Evolutionary conservation across 139 green algal species (phyloP), one percentile per base, ranked within the genome.

Genomic region (Auxenochlorella pyrenoidosa): DNA sequence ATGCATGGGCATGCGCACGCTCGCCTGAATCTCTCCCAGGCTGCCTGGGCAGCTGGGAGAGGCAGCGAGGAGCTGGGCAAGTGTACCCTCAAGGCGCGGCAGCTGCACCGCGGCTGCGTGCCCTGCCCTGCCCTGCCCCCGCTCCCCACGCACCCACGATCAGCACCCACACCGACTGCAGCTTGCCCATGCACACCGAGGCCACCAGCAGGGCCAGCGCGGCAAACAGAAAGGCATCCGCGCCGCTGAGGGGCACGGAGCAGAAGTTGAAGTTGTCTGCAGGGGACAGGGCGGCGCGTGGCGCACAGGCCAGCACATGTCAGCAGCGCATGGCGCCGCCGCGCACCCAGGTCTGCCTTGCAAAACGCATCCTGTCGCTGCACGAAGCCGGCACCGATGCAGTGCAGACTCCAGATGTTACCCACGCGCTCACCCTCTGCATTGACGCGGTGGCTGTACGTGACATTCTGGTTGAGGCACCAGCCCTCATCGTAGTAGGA

Each of bases 191-290:
- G 21, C 91, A 75, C 8, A 92, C 19, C 36, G 51, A 83, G 18
- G 88, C 83, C n/a, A 78, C 72, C n/a, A 94, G 76, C 24, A 94
- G 60, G 2, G 88, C 88, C 10, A 94, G 47, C 19, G 70, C 71
- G 4, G 84, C 91, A 51, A 94, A 94, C 0, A 94, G 75, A 1
- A 94, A 90, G 43, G 85, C 88, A 44, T 91, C 88, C 2, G 75
- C 24, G n/a, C 83, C 88, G 34, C n/a, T 34, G 51, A 80, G 80
- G 26, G 84, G 88, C n/a, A 89, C 84, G 3, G 68, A 65, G 80
- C 88, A 91, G 32, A 72, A 90, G 79, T 88, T 88, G 68, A 82
- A 90, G 51, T 70, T 66, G 40, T 78, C 80, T 90, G 80, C 72
- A 63, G 3, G 5, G 38, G 41, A 38, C 34, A 34, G 5, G 32